Conservation (phyloP, 1,139 yeast species). For the Taphrina sp. region DNA sequence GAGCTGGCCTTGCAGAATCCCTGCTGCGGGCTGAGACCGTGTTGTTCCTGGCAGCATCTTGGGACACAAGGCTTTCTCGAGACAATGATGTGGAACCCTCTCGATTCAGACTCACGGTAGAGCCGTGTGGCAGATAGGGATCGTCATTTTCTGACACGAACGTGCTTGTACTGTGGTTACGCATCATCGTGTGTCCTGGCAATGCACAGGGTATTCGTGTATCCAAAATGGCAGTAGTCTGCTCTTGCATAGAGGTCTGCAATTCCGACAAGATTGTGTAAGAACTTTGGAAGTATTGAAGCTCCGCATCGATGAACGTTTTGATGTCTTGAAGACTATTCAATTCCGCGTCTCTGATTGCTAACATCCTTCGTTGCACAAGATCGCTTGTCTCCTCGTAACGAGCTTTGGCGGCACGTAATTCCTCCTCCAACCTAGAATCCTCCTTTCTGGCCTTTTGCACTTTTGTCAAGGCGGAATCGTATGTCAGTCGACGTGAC, state of each 20-base stretch:
- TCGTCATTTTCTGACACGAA: background rate
- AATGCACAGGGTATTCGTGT: too few species aligned
- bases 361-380: constrained; percentile 38
- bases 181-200: background rate
- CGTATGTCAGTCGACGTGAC: constrained; percentile 40
- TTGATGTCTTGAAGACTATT: constrained; percentile 33
- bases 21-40: too few species aligned
- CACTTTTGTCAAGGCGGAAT: constrained; percentile 38
- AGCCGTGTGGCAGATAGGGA: background rate
- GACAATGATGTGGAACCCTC: background rate
- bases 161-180: background rate
- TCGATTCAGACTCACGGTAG: background rate
- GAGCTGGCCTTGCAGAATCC: background rate
- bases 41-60: background rate
- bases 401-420: constrained; percentile 39
- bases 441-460: constrained; percentile 40
- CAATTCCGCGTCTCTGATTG: constrained; percentile 39
- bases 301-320: constrained; percentile 38
- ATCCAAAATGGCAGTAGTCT: background rate
- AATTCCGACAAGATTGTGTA: constrained; percentile 33
- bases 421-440: constrained; percentile 40
- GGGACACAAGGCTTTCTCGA: background rate
- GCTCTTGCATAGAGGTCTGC: constrained; percentile 20
- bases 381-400: constrained; percentile 40
- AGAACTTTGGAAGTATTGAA: constrained; percentile 37